phyloP scores from a whole-genome alignment of 495 filamentous ascomycete species.

The Acidiella bohemica region DNA sequence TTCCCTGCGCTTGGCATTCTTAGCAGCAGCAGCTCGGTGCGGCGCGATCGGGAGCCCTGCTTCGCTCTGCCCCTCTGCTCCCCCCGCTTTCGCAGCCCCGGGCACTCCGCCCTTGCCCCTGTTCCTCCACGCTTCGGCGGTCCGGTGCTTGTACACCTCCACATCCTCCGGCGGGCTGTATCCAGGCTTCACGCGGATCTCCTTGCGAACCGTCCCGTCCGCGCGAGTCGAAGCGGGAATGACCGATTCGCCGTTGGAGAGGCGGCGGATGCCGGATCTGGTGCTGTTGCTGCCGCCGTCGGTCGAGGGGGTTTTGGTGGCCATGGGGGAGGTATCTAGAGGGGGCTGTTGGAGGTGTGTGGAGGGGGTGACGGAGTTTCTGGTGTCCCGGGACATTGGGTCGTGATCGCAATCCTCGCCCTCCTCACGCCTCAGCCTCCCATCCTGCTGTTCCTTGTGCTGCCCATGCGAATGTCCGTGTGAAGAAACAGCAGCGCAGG shows the following conservation, averaged over 20 bases:
- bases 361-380: no score
- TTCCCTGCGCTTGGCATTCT: constrained; percentile 88
- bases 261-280: constrained; percentile 64
- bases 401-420: no score
- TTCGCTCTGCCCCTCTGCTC: constrained; percentile 32
- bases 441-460: no score
- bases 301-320: constrained; percentile 5
- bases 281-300: constrained; percentile 30
- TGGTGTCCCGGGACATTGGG: no score
- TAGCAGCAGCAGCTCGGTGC: constrained; percentile 34
- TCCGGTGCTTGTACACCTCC: constrained; percentile 87
- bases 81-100: constrained; percentile 53
- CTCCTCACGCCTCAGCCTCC: no score
- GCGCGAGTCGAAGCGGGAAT: constrained; percentile 78
- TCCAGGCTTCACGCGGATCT: constrained; percentile 84
- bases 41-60: no score
- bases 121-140: constrained; percentile 73
- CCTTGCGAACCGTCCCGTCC: constrained; percentile 77
- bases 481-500: no score
- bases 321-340: no score
- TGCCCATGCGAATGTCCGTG: no score
- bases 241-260: constrained; percentile 58
- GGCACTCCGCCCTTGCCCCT: constrained; percentile 65
- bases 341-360: no score
- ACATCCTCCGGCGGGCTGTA: constrained; percentile 94